Base-by-base conservation (phyloP, 202 grass and related monocot genomes). In the Setaria italica region DNA sequence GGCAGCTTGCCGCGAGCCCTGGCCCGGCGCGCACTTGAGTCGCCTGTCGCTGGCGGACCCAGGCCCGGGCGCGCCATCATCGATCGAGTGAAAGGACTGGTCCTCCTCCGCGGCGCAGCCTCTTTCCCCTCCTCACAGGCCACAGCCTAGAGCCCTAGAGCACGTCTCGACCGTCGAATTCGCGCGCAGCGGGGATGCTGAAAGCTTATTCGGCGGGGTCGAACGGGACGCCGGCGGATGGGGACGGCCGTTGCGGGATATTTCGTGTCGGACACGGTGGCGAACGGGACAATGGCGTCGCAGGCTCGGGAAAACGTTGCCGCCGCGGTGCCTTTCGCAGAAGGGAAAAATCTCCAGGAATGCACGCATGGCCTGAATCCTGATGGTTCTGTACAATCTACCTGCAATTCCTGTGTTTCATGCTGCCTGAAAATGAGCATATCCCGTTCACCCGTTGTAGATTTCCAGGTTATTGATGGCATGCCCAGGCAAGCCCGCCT, bases 121-220 rank as follows among this genome's bases (percentile, higher is more conserved):
- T 39, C 50, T 55, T 20, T 29, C 60, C 74, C 13, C 12, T 39
- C 37, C 37, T 4, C 39, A 41, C 39, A 41, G 39, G 39, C 39
- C 39, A 5, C 43, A 6, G 33, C 41, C 50, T 7, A 51, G 56
- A 59, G 4, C 54, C 3, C 12, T 14, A 57, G 53, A 62, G 68
- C 25, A 13, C 69, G 4, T 87, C 16, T 84, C 80, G 21, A 84
- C 89, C 85, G 81, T 87, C 76, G 45, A 84, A 80, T 48, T 69
- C 2, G 50, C 25, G 25, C 25, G 25, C 60, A 15, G 51, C 57
- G 9, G 19, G 43, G 20, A 53, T 11, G 54, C 20, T 21, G 15
- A 13, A 42, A 81, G 57, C 71, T 17, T 63, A 81, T 81, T 71
- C 58, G 76, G 67, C 67, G 11, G 49, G 70, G 85, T 16, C 58